Base-by-base conservation (phyloP, 2,329 filamentous ascomycete species). In the Bipolaris gigantea region DNA sequence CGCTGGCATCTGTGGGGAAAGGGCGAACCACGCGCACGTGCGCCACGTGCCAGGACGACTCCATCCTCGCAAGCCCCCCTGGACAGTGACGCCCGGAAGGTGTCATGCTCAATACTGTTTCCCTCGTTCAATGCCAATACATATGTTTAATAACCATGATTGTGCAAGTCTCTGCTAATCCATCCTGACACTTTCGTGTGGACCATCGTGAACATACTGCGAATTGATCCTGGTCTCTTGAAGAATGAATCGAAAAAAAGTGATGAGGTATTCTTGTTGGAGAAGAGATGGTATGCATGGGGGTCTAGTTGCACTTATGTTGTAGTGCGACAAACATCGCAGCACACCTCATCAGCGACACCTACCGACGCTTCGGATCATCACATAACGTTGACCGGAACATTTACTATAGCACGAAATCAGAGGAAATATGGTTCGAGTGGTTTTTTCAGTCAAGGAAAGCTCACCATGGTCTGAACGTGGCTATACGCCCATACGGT, bases 1-100 rank as follows among this genome's bases (percentile, higher is more conserved):
- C 54, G 59, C 57, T 63, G 67, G 58, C 62, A 59, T 63, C 47
- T 66, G 69, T 72, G 69, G 69, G 67, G 61, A 61, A 55, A 55
- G 56, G 39, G 46, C 55, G 48, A 61, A 56, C 62, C 44, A 60
- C 50, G 62, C 64, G 62, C 64, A 67, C 64, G 63, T 65, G 63
- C 64, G 51, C 60, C 61, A 61, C 56, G 53, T 62, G 61, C 40
- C 42, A 41, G 40, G 36, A 33, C 35, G 41, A 54, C 47, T 44
- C 47, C 30, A 27, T 45, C 23, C 16, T 36, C 21, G 15, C 19
- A 25, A 44, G 27, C 27, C 15, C 50, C 39, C 47, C 47, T 50
- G 21, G 49, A 32, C 27, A n/a, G 15, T n/a, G n/a, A 23, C 38
- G 30, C 21, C 11, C 23, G 13, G 21, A 13, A 46, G 35, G 40